A percentile compares a stretch with the other conserved stretches of the same genome.
phyloP scores from a whole-genome alignment of 2,329 filamentous ascomycete species.

The Magnaporthiopsis incrustans region DNA sequence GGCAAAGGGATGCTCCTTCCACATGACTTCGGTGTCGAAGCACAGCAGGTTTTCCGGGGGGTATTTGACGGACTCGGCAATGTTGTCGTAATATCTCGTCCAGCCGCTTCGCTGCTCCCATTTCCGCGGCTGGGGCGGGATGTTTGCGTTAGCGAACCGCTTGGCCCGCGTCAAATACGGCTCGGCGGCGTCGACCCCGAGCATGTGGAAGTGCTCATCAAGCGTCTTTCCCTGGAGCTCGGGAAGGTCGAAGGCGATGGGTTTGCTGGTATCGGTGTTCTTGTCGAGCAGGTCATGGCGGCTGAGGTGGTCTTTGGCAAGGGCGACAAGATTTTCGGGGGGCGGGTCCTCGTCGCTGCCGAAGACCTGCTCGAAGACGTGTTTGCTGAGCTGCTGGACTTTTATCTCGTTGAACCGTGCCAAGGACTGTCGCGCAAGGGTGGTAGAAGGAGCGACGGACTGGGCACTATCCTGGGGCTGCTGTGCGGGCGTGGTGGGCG shows the following conservation, averaged over 20 bases:
- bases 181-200: slow-evolving; percentile 80
- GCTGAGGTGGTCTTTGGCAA: slow-evolving; percentile 73
- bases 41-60: slow-evolving; percentile 77
- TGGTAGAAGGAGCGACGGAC: slow-evolving; percentile 22
- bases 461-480: slow-evolving; percentile 26
- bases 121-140: slow-evolving; percentile 53
- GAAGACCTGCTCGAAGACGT: slow-evolving; percentile 81
- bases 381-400: slow-evolving; percentile 82
- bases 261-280: slow-evolving; percentile 67
- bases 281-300: slow-evolving; percentile 87
- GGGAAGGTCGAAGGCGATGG: slow-evolving; percentile 83
- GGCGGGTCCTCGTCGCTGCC: slow-evolving; percentile 46
- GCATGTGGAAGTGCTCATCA: slow-evolving; percentile 88
- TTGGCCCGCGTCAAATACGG: slow-evolving; percentile 73
- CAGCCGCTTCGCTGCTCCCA: slow-evolving; percentile 81
- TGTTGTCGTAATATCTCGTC: slow-evolving; percentile 84
- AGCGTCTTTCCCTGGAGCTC: slow-evolving; percentile 68
- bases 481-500: slow-evolving; percentile 12
- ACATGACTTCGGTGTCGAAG: slow-evolving; percentile 97
- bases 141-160: slow-evolving; percentile 56
- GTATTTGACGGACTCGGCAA: slow-evolving; percentile 59
- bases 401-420: slow-evolving; percentile 86
- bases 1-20: slow-evolving; percentile 83
- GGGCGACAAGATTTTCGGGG: slow-evolving; percentile 63
- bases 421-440: slow-evolving; percentile 35